Percentiles rank a stretch among this genome's conserved stretches.
These are phyloP conservation scores for Saxophila tyrrhenica DNA, from an alignment of 495 filamentous ascomycete species.

Conservation along the genomic window DNA sequence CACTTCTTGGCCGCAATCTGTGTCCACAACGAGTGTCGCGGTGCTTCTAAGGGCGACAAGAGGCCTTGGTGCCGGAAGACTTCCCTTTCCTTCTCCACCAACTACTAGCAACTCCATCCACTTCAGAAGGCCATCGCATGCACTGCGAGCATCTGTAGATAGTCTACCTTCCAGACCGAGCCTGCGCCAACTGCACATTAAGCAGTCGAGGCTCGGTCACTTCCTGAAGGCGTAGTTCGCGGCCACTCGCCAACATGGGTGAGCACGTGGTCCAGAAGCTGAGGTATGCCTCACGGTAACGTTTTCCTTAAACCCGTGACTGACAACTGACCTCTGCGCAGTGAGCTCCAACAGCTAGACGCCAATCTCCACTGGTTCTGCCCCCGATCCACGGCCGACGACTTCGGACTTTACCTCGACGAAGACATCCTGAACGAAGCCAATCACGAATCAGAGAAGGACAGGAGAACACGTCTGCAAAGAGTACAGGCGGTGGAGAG, in stretches of 20 bases:
- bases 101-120: neutral
- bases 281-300: too few species aligned
- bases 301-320: too few species aligned
- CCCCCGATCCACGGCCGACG: conserved; percentile 22
- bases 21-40: too few species aligned
- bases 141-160: neutral
- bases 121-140: neutral
- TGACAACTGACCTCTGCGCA: too few species aligned
- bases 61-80: neutral
- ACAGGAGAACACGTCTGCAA: conserved; percentile 5
- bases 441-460: conserved; percentile 8
- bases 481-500: conserved; percentile 37
- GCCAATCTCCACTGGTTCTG: conserved; percentile 30
- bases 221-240: neutral
- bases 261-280: neutral
- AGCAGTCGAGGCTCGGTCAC: neutral
- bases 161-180: neutral
- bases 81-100: neutral
- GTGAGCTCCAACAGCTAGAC: conserved; percentile 25
- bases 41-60: neutral
- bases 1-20: too few species aligned
- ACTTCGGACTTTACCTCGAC: conserved; percentile 24
- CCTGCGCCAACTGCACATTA: neutral
- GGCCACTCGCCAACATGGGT: neutral
- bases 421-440: conserved; percentile 23